A percentile compares a stretch with the other conserved stretches of the same genome.
phyloP scores from a whole-genome alignment of 495 filamentous ascomycete species.

The Penicillium macrosclerotiorum region DNA sequence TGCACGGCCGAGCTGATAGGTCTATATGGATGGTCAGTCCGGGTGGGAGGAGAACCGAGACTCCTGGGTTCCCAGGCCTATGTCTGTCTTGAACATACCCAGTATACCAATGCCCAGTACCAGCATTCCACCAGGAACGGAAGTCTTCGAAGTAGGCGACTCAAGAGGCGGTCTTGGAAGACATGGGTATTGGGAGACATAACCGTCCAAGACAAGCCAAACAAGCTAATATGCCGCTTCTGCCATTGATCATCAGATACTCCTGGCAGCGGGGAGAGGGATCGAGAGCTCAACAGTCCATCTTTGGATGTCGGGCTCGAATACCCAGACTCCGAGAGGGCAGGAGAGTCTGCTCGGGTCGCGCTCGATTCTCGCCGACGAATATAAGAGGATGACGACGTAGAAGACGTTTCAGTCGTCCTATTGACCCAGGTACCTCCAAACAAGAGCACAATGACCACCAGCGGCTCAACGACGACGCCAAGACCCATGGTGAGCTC shows the following conservation, averaged over 20 bases:
- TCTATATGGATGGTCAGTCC: conserved; percentile 29
- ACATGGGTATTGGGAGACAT: conserved; percentile 53
- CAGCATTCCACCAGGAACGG: conserved; percentile 79
- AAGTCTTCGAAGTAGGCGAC: conserved; percentile 60
- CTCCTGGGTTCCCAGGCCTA: not conserved
- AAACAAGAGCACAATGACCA: conserved; percentile 55
- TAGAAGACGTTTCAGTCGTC: conserved; percentile 17
- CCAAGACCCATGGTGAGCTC: conserved; percentile 49
- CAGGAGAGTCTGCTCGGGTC: conserved; percentile 23
- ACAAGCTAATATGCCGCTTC: conserved; percentile 39
- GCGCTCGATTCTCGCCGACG: conserved; percentile 20
- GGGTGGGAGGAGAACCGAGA: not conserved
- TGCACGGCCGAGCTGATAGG: conserved; percentile 62
- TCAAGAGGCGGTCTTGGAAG: conserved; percentile 53
- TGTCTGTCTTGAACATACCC: conserved; percentile 37
- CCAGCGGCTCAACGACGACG: conserved; percentile 52
- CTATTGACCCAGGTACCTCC: conserved; percentile 61
- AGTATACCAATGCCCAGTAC: conserved; percentile 74
- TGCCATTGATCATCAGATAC: conserved; percentile 35
- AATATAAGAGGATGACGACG: conserved; percentile 2
- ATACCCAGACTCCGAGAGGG: conserved; percentile 31
- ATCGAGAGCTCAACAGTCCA: conserved; percentile 22
- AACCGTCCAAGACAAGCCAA: conserved; percentile 34
- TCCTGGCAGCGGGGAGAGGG: conserved; percentile 29
- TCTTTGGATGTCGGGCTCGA: conserved; percentile 31